Percentiles rank a stretch among this genome's conserved stretches.
These are phyloP conservation scores for Agrostemma githago DNA, from an alignment of 148 eudicot species.

Conservation along the genomic window DNA sequence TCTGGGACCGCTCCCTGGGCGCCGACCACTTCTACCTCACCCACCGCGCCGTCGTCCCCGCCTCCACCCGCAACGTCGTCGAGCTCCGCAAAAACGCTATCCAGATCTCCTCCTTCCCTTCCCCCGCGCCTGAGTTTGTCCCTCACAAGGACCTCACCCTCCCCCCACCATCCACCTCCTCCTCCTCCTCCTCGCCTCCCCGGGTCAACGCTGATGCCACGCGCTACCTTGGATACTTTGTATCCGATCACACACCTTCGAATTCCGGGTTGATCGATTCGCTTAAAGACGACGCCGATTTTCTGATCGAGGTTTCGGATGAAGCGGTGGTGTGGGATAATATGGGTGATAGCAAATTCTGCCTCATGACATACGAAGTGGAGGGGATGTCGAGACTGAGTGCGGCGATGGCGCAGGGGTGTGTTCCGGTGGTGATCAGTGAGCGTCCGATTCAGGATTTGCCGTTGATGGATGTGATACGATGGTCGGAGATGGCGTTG, in stretches of 20 bases:
- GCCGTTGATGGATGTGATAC: constrained; percentile 77
- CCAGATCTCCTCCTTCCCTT: constrained; percentile 52
- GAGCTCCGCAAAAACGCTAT: constrained; percentile 74
- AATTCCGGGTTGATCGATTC: constrained; percentile 26
- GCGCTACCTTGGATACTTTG: constrained; percentile 27
- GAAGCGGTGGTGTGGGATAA: not conserved
- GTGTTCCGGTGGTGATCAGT: constrained; percentile 78
- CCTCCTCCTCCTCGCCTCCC: no score
- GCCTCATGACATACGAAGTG: constrained; percentile 45
- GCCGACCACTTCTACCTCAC: constrained; percentile 86
- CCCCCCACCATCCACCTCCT: constrained; percentile 30
- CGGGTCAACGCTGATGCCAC: not conserved
- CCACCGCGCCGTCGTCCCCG: constrained; percentile 38
- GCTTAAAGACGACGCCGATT: constrained; percentile 34
- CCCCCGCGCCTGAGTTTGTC: constrained; percentile 47
- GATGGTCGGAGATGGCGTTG: constrained; percentile 68
- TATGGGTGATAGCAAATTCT: constrained; percentile 38
- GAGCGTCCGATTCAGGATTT: constrained; percentile 85
- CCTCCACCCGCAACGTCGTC: constrained; percentile 52
- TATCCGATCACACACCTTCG: constrained; percentile 10
- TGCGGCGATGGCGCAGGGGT: constrained; percentile 54
- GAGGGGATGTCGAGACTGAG: constrained; percentile 33
- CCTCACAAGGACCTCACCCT: constrained; percentile 85
- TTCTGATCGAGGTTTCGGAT: constrained; percentile 42
- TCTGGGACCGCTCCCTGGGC: constrained; percentile 75